Conservation (phyloP, 495 filamentous ascomycete species). For the Cercophora newfieldiana region DNA sequence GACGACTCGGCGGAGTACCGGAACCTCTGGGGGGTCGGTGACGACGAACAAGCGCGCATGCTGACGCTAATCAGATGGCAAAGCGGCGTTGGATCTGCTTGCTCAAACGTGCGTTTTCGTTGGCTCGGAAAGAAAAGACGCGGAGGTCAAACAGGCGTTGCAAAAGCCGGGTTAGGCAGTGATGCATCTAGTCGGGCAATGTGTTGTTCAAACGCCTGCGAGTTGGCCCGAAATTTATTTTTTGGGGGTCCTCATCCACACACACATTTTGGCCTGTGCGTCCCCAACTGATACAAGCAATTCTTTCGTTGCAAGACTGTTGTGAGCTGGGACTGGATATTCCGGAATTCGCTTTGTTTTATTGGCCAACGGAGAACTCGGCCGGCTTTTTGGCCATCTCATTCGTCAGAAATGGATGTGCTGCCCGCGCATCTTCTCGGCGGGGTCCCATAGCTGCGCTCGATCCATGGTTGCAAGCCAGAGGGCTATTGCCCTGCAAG, state of each 20-base stretch:
- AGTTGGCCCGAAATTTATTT: conserved; percentile 18
- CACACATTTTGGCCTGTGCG: conserved; percentile 21
- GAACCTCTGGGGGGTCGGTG: conserved; percentile 25
- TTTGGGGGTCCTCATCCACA: conserved; percentile 12
- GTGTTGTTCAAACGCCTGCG: conserved; percentile 38
- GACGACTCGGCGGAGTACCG: conserved; percentile 19
- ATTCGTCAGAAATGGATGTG: conserved; percentile 18
- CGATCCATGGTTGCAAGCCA: conserved; percentile 10
- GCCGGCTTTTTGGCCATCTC: conserved; percentile 1
- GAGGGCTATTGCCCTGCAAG: conserved; percentile 18
- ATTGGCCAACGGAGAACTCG: conserved; percentile 17
- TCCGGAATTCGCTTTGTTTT: conserved; percentile 13
- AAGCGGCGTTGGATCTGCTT: conserved; percentile 43
- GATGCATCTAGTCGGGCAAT: conserved; percentile 51
- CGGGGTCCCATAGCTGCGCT: conserved; percentile 10
- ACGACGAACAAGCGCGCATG: conserved; percentile 38
- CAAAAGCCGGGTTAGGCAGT: conserved; percentile 52
- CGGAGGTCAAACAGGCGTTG: conserved; percentile 37
- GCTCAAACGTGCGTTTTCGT: conserved; percentile 25
- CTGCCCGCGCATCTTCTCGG: not conserved
- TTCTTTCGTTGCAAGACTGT: not conserved
- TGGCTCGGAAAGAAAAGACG: conserved; percentile 32
- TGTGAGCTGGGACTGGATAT: conserved; percentile 13
- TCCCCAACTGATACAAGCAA: not conserved
- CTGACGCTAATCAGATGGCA: conserved; percentile 44